Conservation (phyloP, 108 stramenopile species). For the Nitzschia putrida region DNA sequence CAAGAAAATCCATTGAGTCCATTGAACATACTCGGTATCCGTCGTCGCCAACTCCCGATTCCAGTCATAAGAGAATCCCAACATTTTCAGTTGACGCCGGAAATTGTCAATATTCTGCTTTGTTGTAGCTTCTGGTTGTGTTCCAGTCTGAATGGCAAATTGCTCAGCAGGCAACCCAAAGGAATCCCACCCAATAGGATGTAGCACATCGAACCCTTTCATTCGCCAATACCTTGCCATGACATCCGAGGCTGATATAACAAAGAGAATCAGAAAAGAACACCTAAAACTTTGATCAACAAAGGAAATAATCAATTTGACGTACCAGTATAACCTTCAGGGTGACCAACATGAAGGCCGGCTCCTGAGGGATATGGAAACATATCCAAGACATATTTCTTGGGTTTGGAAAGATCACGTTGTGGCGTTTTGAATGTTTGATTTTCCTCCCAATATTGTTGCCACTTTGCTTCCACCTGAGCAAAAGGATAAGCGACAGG, state of each 20-base stretch:
- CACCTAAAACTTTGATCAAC: background rate
- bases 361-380: constrained; percentile 99
- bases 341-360: constrained; percentile 96
- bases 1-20: constrained; percentile 99
- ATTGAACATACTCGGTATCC: constrained; percentile 91
- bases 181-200: constrained; percentile 99
- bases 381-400: constrained; percentile 98
- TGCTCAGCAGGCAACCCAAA: constrained; percentile 99
- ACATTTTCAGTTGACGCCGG: constrained; percentile 91
- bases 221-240: constrained; percentile 98
- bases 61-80: constrained; percentile 99
- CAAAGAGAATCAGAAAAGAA: constrained; percentile 5
- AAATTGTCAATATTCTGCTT: constrained; percentile 93
- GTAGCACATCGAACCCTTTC: constrained; percentile 94
- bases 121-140: constrained; percentile 94
- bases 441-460: constrained; percentile 81
- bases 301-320: background rate
- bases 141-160: constrained; percentile 96
- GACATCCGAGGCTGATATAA: constrained; percentile 86
- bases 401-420: constrained; percentile 65
- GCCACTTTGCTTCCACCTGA: constrained; percentile 88
- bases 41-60: constrained; percentile 95
- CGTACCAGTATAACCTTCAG: constrained; percentile 93
- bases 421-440: constrained; percentile 81
- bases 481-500: constrained; percentile 62